These are phyloP conservation scores for Musa troglodytarum DNA, from an alignment of 176 grass and related monocot species.

Conservation along the genomic window DNA sequence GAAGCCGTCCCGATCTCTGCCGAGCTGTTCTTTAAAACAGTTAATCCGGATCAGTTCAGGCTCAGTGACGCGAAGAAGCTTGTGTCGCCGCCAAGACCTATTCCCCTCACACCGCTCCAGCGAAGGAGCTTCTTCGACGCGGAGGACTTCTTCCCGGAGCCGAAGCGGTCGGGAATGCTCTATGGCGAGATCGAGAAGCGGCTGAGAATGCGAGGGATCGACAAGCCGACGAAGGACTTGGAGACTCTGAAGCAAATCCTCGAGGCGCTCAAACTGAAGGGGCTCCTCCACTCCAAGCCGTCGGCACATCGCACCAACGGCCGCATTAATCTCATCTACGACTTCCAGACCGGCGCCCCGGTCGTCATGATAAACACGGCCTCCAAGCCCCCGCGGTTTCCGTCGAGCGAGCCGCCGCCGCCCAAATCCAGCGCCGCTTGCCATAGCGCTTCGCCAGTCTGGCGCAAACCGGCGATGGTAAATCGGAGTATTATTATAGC, in stretches of 20 bases:
- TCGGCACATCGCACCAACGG: background rate
- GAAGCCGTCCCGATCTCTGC: background rate
- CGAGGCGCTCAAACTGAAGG: conserved; percentile 86
- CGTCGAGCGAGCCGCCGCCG: background rate
- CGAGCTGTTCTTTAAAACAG: background rate
- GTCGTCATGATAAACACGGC: conserved; percentile 69
- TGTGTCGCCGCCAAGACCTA: background rate
- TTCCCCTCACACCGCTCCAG: conserved; percentile 19
- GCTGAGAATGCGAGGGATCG: conserved; percentile 74
- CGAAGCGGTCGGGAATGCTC: conserved; percentile 32
- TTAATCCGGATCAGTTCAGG: conserved; percentile 11
- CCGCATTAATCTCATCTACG: conserved; percentile 24
- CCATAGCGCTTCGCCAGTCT: conserved; percentile 8
- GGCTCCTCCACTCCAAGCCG: conserved; percentile 43
- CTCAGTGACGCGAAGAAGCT: background rate
- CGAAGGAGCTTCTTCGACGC: conserved; percentile 42
- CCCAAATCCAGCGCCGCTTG: conserved; percentile 9
- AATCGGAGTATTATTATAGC: conserved; percentile 13
- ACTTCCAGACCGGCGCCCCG: conserved; percentile 17
- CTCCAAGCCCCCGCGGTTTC: conserved; percentile 8
- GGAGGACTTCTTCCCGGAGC: conserved; percentile 79
- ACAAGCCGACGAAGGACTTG: conserved; percentile 50
- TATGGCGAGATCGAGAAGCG: conserved; percentile 92
- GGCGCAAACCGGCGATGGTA: conserved; percentile 9
- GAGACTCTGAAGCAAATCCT: conserved; percentile 95